Base-by-base conservation (phyloP, 345 rosid genomes). In the Gynandropsis gynandra region DNA sequence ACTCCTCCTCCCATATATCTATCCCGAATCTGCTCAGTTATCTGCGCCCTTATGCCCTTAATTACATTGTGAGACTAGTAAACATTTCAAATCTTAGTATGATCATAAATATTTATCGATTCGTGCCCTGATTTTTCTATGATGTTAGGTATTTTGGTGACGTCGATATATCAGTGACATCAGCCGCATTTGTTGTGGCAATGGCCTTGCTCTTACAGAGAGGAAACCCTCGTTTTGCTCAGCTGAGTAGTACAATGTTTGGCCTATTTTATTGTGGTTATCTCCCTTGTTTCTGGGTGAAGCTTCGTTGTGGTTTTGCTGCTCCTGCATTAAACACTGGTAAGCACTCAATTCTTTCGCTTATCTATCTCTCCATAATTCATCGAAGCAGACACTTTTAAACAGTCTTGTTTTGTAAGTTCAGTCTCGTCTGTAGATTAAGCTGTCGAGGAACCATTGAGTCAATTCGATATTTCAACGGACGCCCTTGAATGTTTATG, bases 1-100 rank as follows among this genome's bases (percentile, higher is more conserved):
- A 87, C 96, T 0, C 96, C 98, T 47, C 96, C 96, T 50, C 98
- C 98, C 36, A 83, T 83, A 72, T 90, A 80, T 64, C 85, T 80
- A 35, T 87, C 95, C 20, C 76, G 87, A 32, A 83, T 82, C 72
- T 90, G 92, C 74, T 82, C 92, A 1, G 80, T 87, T 53, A 73
- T 90, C 42, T 90, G 92, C 41, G 72, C 92, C 40, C 59, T 84
- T 62, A 82, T 90, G 92, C 98, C 98, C 0, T 21, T 79, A 42
- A 70, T 87, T 62, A 87, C 98, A 44, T 61, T 84, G 96, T 90
- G 76, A 80, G 89, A 68, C 64, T 16, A 9, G 11, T 15, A n/a
- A 55, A 35, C 45, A 37, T 17, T 33, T 35, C 47, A 27, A 45
- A 42, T 13, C 14, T 5, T 24, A 36, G 29, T 44, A 7, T 55